Base-by-base conservation (phyloP, 768 basidiomycete genomes). In the Termitomyces sp. region DNA sequence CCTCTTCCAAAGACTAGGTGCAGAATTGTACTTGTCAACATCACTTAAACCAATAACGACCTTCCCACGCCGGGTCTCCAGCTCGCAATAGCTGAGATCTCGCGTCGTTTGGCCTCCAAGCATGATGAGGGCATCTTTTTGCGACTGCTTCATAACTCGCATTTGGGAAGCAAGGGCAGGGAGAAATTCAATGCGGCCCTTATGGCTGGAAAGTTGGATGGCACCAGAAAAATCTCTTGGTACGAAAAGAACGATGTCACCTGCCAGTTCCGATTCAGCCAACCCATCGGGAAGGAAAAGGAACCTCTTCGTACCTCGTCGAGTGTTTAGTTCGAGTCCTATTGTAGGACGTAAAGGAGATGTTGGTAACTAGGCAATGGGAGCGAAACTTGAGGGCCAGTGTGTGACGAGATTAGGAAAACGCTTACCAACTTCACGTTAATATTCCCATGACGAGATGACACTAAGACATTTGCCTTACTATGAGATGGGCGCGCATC, bases 1-100 rank as follows among this genome's bases (percentile, higher is more conserved):
- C 64, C 73, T 76, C 64, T 76, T 68, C 81, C 80, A 81, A 50
- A 82, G 73, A 7, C 79, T 75, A 49, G 66, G 62, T 35, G 69
- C 65, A 24, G 62, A 62, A 20, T 69, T 63, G 40, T 73, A 74
- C 18, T 61, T 74, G 63, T 84, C 82, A 58, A 69, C 67, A 13
- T 77, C 79, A 54, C 73, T 74, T 53, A 83, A 60, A 32, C 82
- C 81, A 8, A 84, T 68, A n/a, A 77, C 65, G 38, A 83, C 63
- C 51, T 72, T 74, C 13, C 81, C 81, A 44, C 63, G 68, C 20
- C 71, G 70, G 18, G 79, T 70, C 32, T 55, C 67, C 32, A 81
- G 63, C 51, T 77, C 72, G 65, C 81, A 80, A 53, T 76, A 78
- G 55, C 81, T 76, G 38, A 74, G 65, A 48, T 71, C 73, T 1